Percentiles rank a stretch among this genome's conserved stretches.
Evolutionary conservation across 2,329 filamentous ascomycete genomes (phyloP).

Genomic region (Aspergillus fumigatiaffinis): DNA sequence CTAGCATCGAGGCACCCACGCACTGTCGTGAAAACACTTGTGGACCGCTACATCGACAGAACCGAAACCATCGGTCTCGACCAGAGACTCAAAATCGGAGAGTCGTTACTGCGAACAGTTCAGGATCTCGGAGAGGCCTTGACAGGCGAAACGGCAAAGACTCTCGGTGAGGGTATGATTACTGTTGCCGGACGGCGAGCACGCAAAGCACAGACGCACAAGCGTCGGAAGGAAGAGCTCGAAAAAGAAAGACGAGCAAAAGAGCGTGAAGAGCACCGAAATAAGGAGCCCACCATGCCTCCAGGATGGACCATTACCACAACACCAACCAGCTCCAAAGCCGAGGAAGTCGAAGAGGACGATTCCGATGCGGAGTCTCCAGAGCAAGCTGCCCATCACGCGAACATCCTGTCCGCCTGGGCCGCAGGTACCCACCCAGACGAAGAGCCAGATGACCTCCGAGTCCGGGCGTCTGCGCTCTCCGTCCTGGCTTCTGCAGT

Average conservation of each 20-base stretch:
- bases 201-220: constrained; percentile 33
- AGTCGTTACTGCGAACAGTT: constrained; percentile 39
- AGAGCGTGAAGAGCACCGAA: constrained; percentile 28
- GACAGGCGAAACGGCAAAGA: constrained; percentile 33
- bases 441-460: constrained; percentile 41
- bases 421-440: constrained; percentile 35
- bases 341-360: constrained; percentile 18
- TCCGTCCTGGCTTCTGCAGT: constrained; percentile 42
- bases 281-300: constrained; percentile 22
- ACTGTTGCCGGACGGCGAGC: constrained; percentile 38
- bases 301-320: constrained; percentile 28
- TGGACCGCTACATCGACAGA: constrained; percentile 38
- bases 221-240: constrained; percentile 21
- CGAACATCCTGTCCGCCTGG: constrained; percentile 40
- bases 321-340: constrained; percentile 2
- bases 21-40: constrained; percentile 38
- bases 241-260: constrained; percentile 23
- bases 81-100: constrained; percentile 40
- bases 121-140: constrained; percentile 39
- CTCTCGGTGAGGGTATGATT: constrained; percentile 38
- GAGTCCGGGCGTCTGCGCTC: constrained; percentile 40
- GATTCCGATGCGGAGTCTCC: constrained; percentile 34
- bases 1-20: constrained; percentile 40
- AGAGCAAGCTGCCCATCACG: constrained; percentile 30
- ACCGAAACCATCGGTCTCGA: constrained; percentile 35